A percentile compares a stretch with the other conserved stretches of the same genome.
Evolutionary conservation across 306 rosid species (phyloP).

Genomic region (Gastrolobium bilobum): DNA sequence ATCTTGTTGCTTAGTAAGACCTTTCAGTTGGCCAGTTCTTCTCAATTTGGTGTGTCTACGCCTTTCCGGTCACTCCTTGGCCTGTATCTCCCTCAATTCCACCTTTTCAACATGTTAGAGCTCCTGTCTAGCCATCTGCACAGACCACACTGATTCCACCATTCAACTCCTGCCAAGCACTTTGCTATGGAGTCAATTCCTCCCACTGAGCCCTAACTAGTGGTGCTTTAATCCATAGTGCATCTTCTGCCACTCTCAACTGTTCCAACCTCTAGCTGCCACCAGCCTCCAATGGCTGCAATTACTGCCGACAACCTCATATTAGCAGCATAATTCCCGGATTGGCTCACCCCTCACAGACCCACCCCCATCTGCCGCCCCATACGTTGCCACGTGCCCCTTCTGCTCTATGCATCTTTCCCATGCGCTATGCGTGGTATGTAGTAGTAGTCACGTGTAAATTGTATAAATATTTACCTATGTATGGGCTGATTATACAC

Average conservation of each 20-base stretch:
- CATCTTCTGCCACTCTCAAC: constrained; percentile 7
- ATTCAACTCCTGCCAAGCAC: too few species aligned
- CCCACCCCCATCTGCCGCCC: neutral
- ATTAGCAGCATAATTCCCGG: neutral
- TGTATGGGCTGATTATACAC: too few species aligned
- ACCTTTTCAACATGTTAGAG: too few species aligned
- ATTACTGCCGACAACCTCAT: neutral
- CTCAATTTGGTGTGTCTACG: too few species aligned
- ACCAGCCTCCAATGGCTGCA: constrained; percentile 12
- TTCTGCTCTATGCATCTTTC: neutral
- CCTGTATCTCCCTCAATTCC: too few species aligned
- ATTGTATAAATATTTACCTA: too few species aligned
- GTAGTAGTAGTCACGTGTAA: too few species aligned
- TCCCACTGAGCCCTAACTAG: constrained; percentile 4
- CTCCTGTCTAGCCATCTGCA: too few species aligned
- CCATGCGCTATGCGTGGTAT: neutral
- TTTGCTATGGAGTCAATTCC: neutral
- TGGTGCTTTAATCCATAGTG: neutral
- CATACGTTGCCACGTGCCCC: neutral
- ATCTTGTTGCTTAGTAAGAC: too few species aligned
- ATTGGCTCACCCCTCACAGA: neutral
- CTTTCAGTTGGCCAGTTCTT: too few species aligned
- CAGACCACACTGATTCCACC: too few species aligned
- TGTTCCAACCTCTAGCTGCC: constrained; percentile 5
- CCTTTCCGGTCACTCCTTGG: too few species aligned